Evolutionary conservation across 345 rosid genomes (phyloP).

Genomic region (Dipteronia dyeriana): DNA sequence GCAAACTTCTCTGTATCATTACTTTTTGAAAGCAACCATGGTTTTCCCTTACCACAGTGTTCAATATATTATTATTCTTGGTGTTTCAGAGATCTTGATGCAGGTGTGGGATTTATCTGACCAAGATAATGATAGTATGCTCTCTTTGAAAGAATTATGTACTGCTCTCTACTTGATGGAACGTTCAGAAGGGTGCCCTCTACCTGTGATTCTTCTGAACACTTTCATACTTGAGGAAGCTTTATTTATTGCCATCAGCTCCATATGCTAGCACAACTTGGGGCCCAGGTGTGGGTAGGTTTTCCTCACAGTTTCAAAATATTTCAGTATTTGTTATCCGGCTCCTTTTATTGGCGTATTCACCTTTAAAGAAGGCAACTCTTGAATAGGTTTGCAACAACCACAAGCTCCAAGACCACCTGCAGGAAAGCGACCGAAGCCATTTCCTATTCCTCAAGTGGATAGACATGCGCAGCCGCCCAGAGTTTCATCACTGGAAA

Average conservation of each 20-base stretch:
- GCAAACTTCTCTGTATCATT: neutral
- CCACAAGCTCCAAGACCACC: slow-evolving; percentile 55
- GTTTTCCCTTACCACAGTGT: slow-evolving; percentile 4
- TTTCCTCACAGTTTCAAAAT: slow-evolving; percentile 21
- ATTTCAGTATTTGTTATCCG: slow-evolving; percentile 19
- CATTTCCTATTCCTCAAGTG: slow-evolving; percentile 55
- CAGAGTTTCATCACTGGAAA: slow-evolving; percentile 76
- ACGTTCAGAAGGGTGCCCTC: slow-evolving; percentile 87
- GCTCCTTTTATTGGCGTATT: slow-evolving; percentile 16
- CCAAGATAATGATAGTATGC: slow-evolving; percentile 98
- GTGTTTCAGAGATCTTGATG: slow-evolving; percentile 81
- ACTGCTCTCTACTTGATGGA: slow-evolving; percentile 96
- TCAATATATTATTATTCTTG: slow-evolving; percentile 24
- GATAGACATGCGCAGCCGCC: slow-evolving; percentile 62
- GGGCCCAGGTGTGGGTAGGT: slow-evolving; percentile 58
- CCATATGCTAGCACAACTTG: slow-evolving; percentile 54
- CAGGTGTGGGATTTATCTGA: slow-evolving; percentile 98
- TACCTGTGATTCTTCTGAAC: slow-evolving; percentile 80
- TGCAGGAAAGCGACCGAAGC: slow-evolving; percentile 87
- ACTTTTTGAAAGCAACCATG: neutral
- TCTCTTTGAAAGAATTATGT: slow-evolving; percentile 93
- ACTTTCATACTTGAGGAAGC: slow-evolving; percentile 53
- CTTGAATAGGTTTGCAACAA: slow-evolving; percentile 59
- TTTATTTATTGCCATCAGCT: slow-evolving; percentile 50
- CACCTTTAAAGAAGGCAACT: slow-evolving; percentile 20